Evolutionary conservation across 192 early-diverging fungal genomes (phyloP).

Genomic region (Obelidium mucronatum): DNA sequence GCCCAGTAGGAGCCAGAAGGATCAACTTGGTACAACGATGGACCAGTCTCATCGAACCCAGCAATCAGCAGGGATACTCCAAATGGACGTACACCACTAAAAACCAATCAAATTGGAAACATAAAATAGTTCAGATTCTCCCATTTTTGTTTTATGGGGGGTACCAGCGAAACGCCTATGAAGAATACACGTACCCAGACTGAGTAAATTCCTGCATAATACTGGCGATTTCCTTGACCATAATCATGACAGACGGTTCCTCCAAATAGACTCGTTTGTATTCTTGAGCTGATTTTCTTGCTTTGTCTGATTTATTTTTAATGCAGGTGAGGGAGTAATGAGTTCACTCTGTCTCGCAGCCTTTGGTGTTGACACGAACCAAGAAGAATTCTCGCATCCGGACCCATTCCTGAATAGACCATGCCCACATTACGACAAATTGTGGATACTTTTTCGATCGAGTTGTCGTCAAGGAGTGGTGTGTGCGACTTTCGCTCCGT

Average conservation of each 20-base stretch:
- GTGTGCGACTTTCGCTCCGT: slow-evolving; percentile 96
- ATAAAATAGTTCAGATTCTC: neutral
- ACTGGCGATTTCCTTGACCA: slow-evolving; percentile 95
- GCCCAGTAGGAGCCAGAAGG: slow-evolving; percentile 98
- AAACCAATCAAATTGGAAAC: neutral
- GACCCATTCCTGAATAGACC: slow-evolving; percentile 99
- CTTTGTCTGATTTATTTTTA: slow-evolving; percentile 69
- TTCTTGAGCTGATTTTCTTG: slow-evolving; percentile 94
- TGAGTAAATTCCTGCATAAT: slow-evolving; percentile 99
- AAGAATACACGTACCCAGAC: slow-evolving; percentile 72
- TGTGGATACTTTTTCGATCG: slow-evolving; percentile 88
- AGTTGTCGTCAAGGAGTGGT: slow-evolving; percentile 91
- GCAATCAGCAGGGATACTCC: slow-evolving; percentile 97
- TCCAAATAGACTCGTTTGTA: slow-evolving; percentile 94
- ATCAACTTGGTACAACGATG: slow-evolving; percentile 97
- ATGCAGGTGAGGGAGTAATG: no score
- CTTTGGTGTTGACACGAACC: neutral
- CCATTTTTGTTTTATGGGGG: neutral
- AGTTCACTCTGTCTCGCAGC: neutral
- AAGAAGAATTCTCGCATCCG: slow-evolving; percentile 95
- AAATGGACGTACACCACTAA: slow-evolving; percentile 97
- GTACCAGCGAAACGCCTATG: no score
- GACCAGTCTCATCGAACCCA: slow-evolving; percentile 91
- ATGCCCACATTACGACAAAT: slow-evolving; percentile 95
- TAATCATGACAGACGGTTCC: slow-evolving; percentile 92